Evolutionary conservation across 2,329 filamentous ascomycete genomes (phyloP).

Genomic region (Aspergillus eucalypticola): DNA sequence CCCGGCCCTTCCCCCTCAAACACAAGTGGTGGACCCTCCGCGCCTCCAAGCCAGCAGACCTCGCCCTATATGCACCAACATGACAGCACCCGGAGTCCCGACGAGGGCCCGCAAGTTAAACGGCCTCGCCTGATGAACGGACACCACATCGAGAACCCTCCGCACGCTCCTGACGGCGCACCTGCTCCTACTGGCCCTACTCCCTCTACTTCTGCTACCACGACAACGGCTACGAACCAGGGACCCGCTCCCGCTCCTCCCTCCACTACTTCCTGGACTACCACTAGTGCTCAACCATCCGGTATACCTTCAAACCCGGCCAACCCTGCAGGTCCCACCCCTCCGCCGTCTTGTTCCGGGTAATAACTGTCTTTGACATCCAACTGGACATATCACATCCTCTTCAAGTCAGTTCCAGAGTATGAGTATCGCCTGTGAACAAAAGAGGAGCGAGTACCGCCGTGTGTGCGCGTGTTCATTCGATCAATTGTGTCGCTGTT

Average conservation of each 20-base stretch:
- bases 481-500: neutral
- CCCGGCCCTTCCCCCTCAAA: conserved; percentile 28
- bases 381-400: neutral
- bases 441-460: too few species aligned
- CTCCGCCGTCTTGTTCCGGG: conserved; percentile 2
- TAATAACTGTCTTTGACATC: neutral
- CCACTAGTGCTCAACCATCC: conserved; percentile 25
- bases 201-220: neutral
- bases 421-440: neutral
- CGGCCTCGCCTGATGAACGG: conserved; percentile 41
- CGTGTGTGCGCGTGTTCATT: neutral
- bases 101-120: conserved; percentile 31
- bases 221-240: conserved; percentile 14
- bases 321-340: conserved; percentile 1
- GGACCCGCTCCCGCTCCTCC: conserved; percentile 23
- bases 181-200: neutral
- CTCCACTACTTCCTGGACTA: conserved; percentile 24
- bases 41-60: conserved; percentile 30
- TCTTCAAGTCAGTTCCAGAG: neutral
- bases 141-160: conserved; percentile 10
- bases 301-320: conserved; percentile 24
- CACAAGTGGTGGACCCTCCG: conserved; percentile 17
- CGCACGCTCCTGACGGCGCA: conserved; percentile 7
- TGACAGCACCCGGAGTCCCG: conserved; percentile 25
- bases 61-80: conserved; percentile 32